Percentiles rank a stretch among this genome's conserved stretches.
These are phyloP conservation scores for Hibiscus tridactylites DNA, from an alignment of 345 rosid species.

Conservation along the genomic window DNA sequence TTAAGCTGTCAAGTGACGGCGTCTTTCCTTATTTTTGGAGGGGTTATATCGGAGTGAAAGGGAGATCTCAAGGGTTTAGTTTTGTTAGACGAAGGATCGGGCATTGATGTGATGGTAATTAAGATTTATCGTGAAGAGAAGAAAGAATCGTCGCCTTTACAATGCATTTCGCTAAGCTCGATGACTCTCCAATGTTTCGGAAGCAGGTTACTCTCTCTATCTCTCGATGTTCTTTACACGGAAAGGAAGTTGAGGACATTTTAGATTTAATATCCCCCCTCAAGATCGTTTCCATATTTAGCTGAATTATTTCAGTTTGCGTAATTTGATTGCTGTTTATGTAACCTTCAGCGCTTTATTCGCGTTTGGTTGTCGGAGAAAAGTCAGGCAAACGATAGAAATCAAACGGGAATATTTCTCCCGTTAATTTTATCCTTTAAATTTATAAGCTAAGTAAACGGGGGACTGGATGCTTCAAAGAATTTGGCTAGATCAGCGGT, in stretches of 20 bases:
- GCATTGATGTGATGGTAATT: constrained; percentile 42
- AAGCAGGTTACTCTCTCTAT: constrained; percentile 61
- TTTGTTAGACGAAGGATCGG: constrained; percentile 14
- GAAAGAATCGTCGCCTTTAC: constrained; percentile 21
- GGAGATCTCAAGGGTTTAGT: constrained; percentile 26
- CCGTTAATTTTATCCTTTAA: neutral
- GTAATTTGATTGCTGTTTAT: neutral
- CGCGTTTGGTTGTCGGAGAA: constrained; percentile 4
- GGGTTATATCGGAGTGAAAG: constrained; percentile 12
- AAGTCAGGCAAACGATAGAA: neutral
- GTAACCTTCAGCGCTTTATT: neutral
- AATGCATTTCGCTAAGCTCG: constrained; percentile 98
- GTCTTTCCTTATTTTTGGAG: neutral
- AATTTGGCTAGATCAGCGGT: neutral
- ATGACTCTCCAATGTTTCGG: constrained; percentile 99
- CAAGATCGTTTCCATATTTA: constrained; percentile 12
- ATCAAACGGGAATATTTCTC: neutral
- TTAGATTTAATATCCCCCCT: neutral
- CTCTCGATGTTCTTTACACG: constrained; percentile 7
- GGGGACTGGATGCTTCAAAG: neutral
- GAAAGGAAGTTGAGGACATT: neutral
- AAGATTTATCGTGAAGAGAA: constrained; percentile 22
- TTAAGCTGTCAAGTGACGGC: neutral
- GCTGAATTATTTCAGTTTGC: constrained; percentile 11
- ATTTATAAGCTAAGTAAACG: neutral